Evolutionary conservation across 371 early-diverging fungal genomes (phyloP).

Genomic region (Sporodiniella umbellata): DNA sequence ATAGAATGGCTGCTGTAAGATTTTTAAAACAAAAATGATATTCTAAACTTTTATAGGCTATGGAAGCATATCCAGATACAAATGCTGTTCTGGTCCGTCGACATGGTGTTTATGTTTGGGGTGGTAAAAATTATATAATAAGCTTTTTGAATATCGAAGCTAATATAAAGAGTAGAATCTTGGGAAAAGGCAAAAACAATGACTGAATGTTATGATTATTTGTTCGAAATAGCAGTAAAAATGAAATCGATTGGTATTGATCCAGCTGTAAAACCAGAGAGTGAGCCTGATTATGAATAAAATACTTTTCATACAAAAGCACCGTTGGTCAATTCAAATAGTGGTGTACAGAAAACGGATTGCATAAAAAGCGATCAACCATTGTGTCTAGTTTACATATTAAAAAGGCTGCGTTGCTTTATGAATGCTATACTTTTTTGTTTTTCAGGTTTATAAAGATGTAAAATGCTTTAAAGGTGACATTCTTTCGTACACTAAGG

Average conservation of each 20-base stretch:
- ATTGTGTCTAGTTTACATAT: too few relatives aligned
- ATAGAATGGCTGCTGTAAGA: conserved; percentile 82
- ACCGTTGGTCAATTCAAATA: too few relatives aligned
- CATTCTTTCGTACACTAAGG: too few relatives aligned
- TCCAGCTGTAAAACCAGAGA: conserved; percentile 45
- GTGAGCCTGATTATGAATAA: conserved; percentile 26
- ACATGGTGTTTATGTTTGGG: conserved; percentile 94
- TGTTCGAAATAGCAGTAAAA: conserved; percentile 94
- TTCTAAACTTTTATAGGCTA: conserved; percentile 54
- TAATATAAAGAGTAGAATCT: conserved; percentile 49
- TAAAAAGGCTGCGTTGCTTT: too few relatives aligned
- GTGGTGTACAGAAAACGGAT: too few relatives aligned
- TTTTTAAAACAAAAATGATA: conserved; percentile 1
- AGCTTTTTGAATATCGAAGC: neutral
- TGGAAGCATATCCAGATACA: conserved; percentile 87
- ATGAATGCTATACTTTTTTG: too few relatives aligned
- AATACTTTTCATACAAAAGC: too few relatives aligned
- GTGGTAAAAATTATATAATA: conserved; percentile 43
- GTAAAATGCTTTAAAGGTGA: too few relatives aligned
- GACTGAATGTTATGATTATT: conserved; percentile 98
- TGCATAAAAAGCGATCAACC: too few relatives aligned
- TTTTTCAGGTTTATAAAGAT: too few relatives aligned
- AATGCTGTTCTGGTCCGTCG: conserved; percentile 93
- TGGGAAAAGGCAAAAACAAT: conserved; percentile 98
- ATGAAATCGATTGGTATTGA: conserved; percentile 85